A percentile compares a stretch with the other conserved stretches of the same genome.
These are phyloP conservation scores for Coemansia umbellata DNA, from an alignment of 192 early-diverging fungal species.

Conservation along the genomic window DNA sequence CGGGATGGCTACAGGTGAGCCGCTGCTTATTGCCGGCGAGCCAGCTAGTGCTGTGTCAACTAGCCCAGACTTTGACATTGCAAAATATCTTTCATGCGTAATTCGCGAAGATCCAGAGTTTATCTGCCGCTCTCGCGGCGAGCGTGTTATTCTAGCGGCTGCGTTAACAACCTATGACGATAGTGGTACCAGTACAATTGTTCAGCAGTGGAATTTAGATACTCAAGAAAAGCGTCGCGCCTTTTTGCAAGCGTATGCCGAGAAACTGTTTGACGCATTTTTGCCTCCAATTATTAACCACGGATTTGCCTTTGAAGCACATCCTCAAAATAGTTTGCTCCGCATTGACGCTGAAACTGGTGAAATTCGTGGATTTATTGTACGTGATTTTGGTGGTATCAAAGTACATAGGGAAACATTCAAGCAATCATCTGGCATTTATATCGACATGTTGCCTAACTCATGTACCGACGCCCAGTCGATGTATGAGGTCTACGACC, in stretches of 20 bases:
- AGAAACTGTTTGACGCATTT: conserved; percentile 55
- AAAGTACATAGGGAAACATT: conserved; percentile 58
- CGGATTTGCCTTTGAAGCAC: conserved; percentile 65
- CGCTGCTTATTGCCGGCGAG: conserved; percentile 55
- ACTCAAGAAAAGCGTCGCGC: conserved; percentile 34
- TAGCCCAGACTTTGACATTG: conserved; percentile 54
- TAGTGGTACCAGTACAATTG: conserved; percentile 38
- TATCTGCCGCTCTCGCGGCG: conserved; percentile 28
- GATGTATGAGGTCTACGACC: conserved; percentile 51
- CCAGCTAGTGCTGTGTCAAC: conserved; percentile 51
- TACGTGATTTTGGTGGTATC: conserved; percentile 68
- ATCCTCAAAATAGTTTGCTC: conserved; percentile 60
- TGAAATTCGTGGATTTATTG: conserved; percentile 55
- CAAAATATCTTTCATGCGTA: conserved; percentile 61
- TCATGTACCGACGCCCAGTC: conserved; percentile 53
- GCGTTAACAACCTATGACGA: conserved; percentile 52
- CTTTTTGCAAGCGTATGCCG: conserved; percentile 52
- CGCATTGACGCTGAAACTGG: conserved; percentile 53
- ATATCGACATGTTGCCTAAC: conserved; percentile 55
- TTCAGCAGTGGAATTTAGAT: conserved; percentile 49
- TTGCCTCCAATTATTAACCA: conserved; percentile 57
- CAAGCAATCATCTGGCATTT: conserved; percentile 34
- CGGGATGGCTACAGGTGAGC: conserved; percentile 20
- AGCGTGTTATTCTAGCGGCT: conserved; percentile 55
- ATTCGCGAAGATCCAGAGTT: conserved; percentile 53